Base-by-base conservation (phyloP, 805 yeast species). In the Torulaspora maleeae region DNA sequence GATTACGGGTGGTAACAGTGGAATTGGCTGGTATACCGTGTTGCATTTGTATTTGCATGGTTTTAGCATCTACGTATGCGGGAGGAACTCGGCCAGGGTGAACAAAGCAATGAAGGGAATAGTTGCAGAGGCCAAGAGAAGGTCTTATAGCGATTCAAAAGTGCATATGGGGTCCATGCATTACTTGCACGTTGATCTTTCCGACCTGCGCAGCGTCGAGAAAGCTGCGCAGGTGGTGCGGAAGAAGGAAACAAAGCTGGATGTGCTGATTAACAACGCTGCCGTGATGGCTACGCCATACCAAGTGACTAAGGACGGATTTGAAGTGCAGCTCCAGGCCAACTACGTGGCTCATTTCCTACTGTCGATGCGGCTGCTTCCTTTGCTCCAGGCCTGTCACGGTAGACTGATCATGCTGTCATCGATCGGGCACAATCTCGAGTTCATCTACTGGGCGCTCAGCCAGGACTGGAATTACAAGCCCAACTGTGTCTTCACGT, bases 1-100 rank as follows among this genome's bases (percentile, higher is more conserved):
- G 5, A 79, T 87, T 25, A 82, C 93, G 0, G 95, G 95, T 1
- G 95, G 93, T 5, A 84, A 82, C 55, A 76, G 83, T 45, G 95
- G 95, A 0, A 77, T 85, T 15, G 95, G 96, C 9, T 86, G 77
- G 71, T 83, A 73, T 60, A 81, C 90, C 0, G 86, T 80, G 7
- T 69, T 86, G 19, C 90, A 86, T 56, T 71, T 87, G 5, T 86
- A 82, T 56, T 69, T 85, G 41, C 95, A 86, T 62, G 96, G 96
- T 0, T 84, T 76, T 59, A 69, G 73, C 7, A 82, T 87, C 3
- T 87, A 86, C 59, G 69, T 87, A 29, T 87, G 85, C 2, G 91
- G 95, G 3, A 68, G 95, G 52, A 79, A 77, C 52, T 69, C 68
- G 36, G 66, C 73, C 11, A 71, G 83, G 47, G 82, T 83, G 4